Base-by-base conservation (phyloP, 139 green algal species). In the Asterochloris sp. region DNA sequence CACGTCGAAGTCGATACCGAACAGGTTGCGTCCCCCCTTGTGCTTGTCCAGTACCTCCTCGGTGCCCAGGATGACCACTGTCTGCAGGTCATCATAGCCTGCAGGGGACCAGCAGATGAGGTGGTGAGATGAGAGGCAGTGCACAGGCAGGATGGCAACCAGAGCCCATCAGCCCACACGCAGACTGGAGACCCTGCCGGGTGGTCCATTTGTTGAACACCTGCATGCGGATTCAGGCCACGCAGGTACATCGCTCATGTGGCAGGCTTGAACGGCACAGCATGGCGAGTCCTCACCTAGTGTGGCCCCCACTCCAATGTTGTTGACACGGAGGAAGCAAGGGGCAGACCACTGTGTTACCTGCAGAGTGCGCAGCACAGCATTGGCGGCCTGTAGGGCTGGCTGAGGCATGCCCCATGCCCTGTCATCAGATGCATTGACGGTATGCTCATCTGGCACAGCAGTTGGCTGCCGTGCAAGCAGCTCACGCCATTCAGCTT, bases 1-100 rank as follows among this genome's bases (percentile, higher is more conserved):
- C 38, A 54, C 38, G 38, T 54, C 38, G 6, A 54, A 54, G 38
- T 54, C 38, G 38, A 54, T 54, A 29, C 54, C 54, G 0, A 62
- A 0, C 10, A 81, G 28, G 27, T 47, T 14, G 12, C 24, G 60
- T 26, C 66, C 77, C 74, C 29, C 62, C 12, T 79, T 69, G 61
- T 64, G 26, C 63, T 79, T 83, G 54, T 78, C 69, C 80, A 83
- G 14, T n/a, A 60, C 69, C 21, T 38, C 27, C 21, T 83, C 69
- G 63, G 13, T 74, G 60, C 80, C 80, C 26, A 83, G 69, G 14
- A 83, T n/a, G 11, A 78, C 69, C 11, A 83, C 27, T 17, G 80
- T 83, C 24, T 78, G 54, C 24, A 83, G 26, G 15, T 73, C 69
- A n/a, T 83, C 69, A 73, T 83, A 83, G 14, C 80, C 80, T 83